These are phyloP conservation scores for Scheffersomyces segobiensis DNA, from an alignment of 1,139 yeast genomes.

Conservation along the genomic window DNA sequence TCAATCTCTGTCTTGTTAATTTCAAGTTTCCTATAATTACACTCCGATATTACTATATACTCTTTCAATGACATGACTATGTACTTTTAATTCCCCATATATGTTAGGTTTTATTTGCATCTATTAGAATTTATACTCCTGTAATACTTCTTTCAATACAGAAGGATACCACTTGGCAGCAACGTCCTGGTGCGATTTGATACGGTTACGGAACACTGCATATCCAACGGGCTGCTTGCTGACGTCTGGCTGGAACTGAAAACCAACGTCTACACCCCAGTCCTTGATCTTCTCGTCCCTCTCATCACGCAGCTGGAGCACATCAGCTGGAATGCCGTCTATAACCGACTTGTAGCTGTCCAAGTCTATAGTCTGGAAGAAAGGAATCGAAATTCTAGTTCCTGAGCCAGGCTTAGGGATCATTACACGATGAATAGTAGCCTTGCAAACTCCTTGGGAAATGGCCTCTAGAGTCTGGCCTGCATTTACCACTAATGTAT, in stretches of 20 bases:
- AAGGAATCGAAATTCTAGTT: conserved; percentile 54
- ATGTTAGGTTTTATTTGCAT: not conserved
- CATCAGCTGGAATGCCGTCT: conserved; percentile 29
- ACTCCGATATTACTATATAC: not conserved
- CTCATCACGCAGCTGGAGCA: conserved; percentile 29
- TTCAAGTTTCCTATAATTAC: not conserved
- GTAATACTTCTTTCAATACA: conserved; percentile 33
- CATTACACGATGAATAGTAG: conserved; percentile 67
- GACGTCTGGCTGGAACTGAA: conserved; percentile 49
- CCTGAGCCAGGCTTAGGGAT: conserved; percentile 56
- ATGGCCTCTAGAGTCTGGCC: conserved; percentile 59
- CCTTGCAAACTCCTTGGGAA: conserved; percentile 55
- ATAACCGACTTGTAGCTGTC: conserved; percentile 41
- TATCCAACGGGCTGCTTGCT: conserved; percentile 53
- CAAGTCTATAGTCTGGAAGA: conserved; percentile 54
- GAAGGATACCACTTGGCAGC: conserved; percentile 65
- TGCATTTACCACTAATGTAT: conserved; percentile 51
- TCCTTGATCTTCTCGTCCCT: conserved; percentile 40
- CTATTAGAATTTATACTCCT: conserved; percentile 10
- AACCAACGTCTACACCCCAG: conserved; percentile 50
- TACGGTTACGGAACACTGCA: conserved; percentile 61
- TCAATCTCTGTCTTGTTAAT: not conserved
- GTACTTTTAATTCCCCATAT: not conserved
- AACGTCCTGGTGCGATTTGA: conserved; percentile 69
- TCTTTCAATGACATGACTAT: not conserved